Percentiles rank a stretch among this genome's conserved stretches.
phyloP scores from a whole-genome alignment of 2,329 filamentous ascomycete species.

The Trichoderma pleuroti region DNA sequence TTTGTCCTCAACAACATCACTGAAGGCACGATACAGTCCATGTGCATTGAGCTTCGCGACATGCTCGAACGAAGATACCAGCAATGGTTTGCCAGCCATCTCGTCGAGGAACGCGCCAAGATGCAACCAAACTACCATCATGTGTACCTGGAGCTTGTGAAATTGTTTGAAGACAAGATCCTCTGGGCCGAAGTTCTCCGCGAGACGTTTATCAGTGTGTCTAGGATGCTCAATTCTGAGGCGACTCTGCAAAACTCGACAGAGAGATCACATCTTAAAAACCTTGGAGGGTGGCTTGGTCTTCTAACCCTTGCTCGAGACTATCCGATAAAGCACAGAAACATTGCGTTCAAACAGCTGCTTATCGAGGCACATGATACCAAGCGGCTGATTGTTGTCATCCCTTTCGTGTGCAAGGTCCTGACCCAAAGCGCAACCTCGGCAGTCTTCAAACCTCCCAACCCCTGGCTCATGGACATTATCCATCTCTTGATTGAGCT shows the following conservation, averaged over 20 bases:
- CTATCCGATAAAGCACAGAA: slow-evolving; percentile 92
- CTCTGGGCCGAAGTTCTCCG: slow-evolving; percentile 88
- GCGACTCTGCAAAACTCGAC: slow-evolving; percentile 77
- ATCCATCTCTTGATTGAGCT: slow-evolving; percentile 86
- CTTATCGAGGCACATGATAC: slow-evolving; percentile 91
- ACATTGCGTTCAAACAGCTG: slow-evolving; percentile 95
- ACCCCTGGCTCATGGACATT: slow-evolving; percentile 98
- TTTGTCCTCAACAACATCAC: slow-evolving; percentile 98
- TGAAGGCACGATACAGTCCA: slow-evolving; percentile 78
- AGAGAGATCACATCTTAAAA: slow-evolving; percentile 86
- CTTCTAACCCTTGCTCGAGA: slow-evolving; percentile 89
- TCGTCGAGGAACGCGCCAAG: slow-evolving; percentile 94
- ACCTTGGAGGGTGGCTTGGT: slow-evolving; percentile 89
- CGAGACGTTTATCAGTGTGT: slow-evolving; percentile 84
- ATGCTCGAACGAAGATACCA: slow-evolving; percentile 77
- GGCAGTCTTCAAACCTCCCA: slow-evolving; percentile 87
- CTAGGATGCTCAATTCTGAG: slow-evolving; percentile 86
- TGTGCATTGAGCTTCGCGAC: slow-evolving; percentile 76
- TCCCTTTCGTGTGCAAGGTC: slow-evolving; percentile 97
- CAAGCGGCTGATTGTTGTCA: slow-evolving; percentile 84
- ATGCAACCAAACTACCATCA: slow-evolving; percentile 96
- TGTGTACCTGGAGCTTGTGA: slow-evolving; percentile 86
- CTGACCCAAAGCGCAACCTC: slow-evolving; percentile 80
- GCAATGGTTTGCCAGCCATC: slow-evolving; percentile 93
- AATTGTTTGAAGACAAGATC: slow-evolving; percentile 71